A percentile compares a stretch with the other conserved stretches of the same genome.
phyloP scores from a whole-genome alignment of 2,329 filamentous ascomycete species.

The Fusarium lyarnte region DNA sequence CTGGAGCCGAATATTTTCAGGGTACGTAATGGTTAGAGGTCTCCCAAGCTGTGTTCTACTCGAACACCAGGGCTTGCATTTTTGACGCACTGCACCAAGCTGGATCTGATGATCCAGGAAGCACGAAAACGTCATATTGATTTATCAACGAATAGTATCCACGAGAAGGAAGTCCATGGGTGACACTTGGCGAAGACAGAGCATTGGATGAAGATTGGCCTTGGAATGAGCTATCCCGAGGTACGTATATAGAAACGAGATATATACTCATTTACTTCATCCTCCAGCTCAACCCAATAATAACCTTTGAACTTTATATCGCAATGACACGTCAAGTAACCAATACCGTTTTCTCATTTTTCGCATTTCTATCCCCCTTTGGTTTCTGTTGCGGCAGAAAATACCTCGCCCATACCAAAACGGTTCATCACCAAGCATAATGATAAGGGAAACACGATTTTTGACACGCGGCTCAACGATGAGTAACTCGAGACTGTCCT shows the following conservation, averaged over 20 bases:
- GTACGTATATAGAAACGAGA: not conserved
- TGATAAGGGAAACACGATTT: constrained; percentile 30
- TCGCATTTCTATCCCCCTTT: not conserved
- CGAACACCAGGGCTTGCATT: not conserved
- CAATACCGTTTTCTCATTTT: not conserved
- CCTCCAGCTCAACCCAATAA: not conserved
- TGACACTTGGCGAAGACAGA: not conserved
- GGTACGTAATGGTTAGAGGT: not conserved
- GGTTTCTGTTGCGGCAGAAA: constrained; percentile 1
- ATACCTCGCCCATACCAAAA: constrained; percentile 26
- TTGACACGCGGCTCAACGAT: constrained; percentile 26
- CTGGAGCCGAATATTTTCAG: not conserved
- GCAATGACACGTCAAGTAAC: not conserved
- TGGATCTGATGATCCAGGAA: not conserved
- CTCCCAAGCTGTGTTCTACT: not conserved
- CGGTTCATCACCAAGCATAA: constrained; percentile 38
- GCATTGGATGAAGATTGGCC: not conserved
- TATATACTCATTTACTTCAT: not conserved
- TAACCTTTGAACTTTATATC: not conserved
- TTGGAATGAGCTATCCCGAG: not conserved
- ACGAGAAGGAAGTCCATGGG: not conserved
- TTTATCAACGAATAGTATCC: not conserved
- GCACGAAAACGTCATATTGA: not conserved
- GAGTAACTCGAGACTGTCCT: constrained; percentile 14
- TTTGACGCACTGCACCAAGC: not conserved